Conservation (phyloP, 139 green algal species). For the Auxenochlorella pyrenoidosa region DNA sequence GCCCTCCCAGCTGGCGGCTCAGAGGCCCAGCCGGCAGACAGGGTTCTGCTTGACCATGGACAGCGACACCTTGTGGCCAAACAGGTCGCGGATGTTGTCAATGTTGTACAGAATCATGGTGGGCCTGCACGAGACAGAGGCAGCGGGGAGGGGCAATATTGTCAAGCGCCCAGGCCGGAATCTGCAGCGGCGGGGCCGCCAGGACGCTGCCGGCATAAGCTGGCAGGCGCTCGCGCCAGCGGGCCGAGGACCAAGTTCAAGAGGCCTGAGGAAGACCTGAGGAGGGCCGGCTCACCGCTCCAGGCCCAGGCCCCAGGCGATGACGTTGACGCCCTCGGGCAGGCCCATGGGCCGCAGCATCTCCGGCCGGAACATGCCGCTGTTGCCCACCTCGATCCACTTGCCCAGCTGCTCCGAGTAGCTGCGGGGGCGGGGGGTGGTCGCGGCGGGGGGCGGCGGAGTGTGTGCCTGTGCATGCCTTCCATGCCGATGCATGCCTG, state of each 20-base stretch:
- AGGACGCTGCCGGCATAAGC: no score
- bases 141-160: no score
- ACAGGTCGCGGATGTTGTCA: constrained; percentile 99
- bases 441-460: no score
- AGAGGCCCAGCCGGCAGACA: constrained; percentile 94
- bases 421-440: constrained; percentile 40
- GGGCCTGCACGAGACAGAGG: constrained; percentile 71
- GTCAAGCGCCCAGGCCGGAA: no score
- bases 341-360: constrained; percentile 99
- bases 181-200: no score
- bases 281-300: constrained; percentile 47
- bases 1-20: not conserved
- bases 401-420: constrained; percentile 96
- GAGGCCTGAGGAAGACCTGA: no score
- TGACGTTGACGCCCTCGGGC: constrained; percentile 96
- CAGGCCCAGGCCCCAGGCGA: constrained; percentile 97
- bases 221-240: no score
- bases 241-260: no score
- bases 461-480: no score
- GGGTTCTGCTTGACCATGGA: constrained; percentile 92
- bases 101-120: constrained; percentile 99
- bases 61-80: constrained; percentile 95
- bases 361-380: constrained; percentile 96
- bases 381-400: constrained; percentile 99
- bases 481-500: no score